Evolutionary conservation across 2,329 filamentous ascomycete species (phyloP).

Genomic region (Pochonia chlamydosporia): DNA sequence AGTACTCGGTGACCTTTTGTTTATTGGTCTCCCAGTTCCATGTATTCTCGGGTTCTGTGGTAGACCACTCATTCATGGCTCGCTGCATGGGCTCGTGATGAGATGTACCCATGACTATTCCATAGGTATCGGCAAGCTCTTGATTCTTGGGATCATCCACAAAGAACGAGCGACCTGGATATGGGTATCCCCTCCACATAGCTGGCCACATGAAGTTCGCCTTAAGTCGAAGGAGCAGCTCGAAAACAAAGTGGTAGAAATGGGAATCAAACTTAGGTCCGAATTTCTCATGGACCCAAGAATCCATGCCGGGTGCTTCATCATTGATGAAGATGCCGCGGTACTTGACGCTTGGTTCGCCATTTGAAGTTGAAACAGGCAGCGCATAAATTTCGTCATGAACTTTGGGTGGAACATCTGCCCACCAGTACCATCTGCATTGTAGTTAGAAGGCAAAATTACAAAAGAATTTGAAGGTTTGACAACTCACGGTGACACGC

Average conservation of each 20-base stretch:
- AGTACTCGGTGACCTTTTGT: constrained; percentile 49
- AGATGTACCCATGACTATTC: constrained; percentile 58
- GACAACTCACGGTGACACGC: constrained; percentile 42
- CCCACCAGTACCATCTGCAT: constrained; percentile 51
- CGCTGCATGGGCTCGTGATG: constrained; percentile 63
- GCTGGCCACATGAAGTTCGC: constrained; percentile 64
- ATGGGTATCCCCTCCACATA: constrained; percentile 51
- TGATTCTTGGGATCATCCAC: constrained; percentile 55
- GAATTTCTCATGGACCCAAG: constrained; percentile 48
- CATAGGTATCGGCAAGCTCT: constrained; percentile 54
- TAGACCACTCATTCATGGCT: constrained; percentile 43
- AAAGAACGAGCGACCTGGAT: constrained; percentile 51
- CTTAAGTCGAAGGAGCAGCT: constrained; percentile 53
- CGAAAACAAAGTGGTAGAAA: constrained; percentile 58
- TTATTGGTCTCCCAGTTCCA: constrained; percentile 58
- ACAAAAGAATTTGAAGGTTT: neutral
- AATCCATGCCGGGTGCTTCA: constrained; percentile 37
- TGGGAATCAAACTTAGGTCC: constrained; percentile 44
- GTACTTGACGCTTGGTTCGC: constrained; percentile 52
- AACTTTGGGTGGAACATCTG: constrained; percentile 46
- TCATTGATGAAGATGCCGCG: constrained; percentile 60
- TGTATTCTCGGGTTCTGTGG: constrained; percentile 35
- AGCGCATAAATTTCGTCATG: constrained; percentile 44
- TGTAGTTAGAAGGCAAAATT: neutral
- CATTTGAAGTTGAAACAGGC: constrained; percentile 20